Base-by-base conservation (phyloP, 306 rosid species). In the Castanea crenata region DNA sequence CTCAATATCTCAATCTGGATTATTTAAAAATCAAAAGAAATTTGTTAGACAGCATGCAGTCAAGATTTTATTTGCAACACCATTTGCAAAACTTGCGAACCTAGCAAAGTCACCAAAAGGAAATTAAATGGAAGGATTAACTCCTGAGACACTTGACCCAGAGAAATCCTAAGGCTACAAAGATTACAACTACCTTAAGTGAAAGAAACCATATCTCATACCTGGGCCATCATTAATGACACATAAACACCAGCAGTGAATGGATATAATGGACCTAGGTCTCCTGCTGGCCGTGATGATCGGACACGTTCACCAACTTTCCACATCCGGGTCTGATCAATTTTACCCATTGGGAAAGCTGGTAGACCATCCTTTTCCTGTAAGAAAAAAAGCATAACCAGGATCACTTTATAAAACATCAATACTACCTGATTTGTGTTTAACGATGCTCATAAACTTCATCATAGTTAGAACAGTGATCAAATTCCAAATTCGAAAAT, bases 211-310 rank as follows among this genome's bases (percentile, higher is more conserved):
- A 35, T 16, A 9, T 61, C 54, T n/a, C 75, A 34, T 80, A 95
- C 99, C 98, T 95, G 99, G 3, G 99, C 98, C 99, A 95, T 96
- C 99, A 96, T 96, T 76, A 96, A 64, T n/a, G 99, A 98, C 85
- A 95, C 97, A 71, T 76, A 95, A 67, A 96, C 99, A 89, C 99
- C 99, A 64, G 99, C 97, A 27, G 99, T 96, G 83, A 96, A 96
- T 16, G 99, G 97, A 82, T 89, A 55, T n/a, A 93, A 61, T 6
- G 99, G 98, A 34, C 99, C 98, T 3, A 96, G 91, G 80, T 96
- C 99, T 78, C 98, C 96, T 4, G 88, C 93, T 11, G 98, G 93
- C 38, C 98, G 90, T 61, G 85, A 56, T 10, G 93, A 79, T 18
- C 99, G 90, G 74, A 93, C 99, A 3, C 88, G 90, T 74, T 93